Base-by-base conservation (phyloP, 805 yeast genomes). In the Saturnispora sekii region DNA sequence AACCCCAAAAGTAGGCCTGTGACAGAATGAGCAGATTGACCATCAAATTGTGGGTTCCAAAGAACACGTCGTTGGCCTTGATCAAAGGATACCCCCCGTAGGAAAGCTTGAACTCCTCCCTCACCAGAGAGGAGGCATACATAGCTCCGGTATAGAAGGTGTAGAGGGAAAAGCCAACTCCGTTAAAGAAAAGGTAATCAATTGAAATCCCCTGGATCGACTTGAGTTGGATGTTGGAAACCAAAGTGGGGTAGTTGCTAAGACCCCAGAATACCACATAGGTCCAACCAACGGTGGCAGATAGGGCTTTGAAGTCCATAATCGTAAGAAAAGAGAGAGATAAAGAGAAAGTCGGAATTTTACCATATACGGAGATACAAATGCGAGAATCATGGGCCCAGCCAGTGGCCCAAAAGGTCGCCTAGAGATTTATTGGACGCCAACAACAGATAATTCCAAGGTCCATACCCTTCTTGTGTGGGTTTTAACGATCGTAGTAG, bases 401-500 rank as follows among this genome's bases (percentile, higher is more conserved):
- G 42, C 34, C 36, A 30, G 36, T 18, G 37, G 14, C 14, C 14
- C 14, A 36, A 30, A 35, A 37, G 12, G 17, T 30, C 5, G 30
- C 17, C 21, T 15, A 28, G 9, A 21, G 10, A 14, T n/a, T 18
- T 38, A 77, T 51, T 78, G 87, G 18, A 85, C 87, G 6, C 96
- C 97, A 40, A 89, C 73, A 14, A 90, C 93, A 26, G 90, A 81
- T 50, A 93, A 71, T 64, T 93, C 98, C 52, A 93, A 70, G 2
- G 98, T 93, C 98, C 98, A 93, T 15, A 90, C 97, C 53, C 97
- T 73, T 53, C 98, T 77, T 46, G 86, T 79, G 58, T 93, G 97
- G 14, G 89, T 78, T 55, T 76, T 80, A 21, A 88, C 76, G 2
- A 62, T 62, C 5, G 72, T 61, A 68, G 60, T 16, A 57, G 64